phyloP scores from a whole-genome alignment of 2,329 filamentous ascomycete species.

The Fonsecaea pedrosoi region DNA sequence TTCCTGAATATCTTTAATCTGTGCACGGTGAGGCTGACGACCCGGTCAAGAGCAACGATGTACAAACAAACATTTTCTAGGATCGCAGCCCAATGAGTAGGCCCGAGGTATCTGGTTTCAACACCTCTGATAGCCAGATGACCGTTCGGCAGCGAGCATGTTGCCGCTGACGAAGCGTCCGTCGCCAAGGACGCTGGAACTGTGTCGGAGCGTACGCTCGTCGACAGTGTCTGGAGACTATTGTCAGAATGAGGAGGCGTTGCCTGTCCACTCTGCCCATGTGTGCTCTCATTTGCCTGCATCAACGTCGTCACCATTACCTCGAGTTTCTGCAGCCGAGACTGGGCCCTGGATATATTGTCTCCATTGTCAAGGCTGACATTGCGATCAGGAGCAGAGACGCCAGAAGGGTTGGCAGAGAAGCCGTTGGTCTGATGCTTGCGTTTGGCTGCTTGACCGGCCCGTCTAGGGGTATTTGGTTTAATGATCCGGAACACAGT shows the following conservation, averaged over 20 bases:
- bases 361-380: neutral
- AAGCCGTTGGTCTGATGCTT: constrained; percentile 3
- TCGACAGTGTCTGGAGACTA: neutral
- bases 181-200: neutral
- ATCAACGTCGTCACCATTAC: constrained; percentile 22
- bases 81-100: constrained; percentile 51
- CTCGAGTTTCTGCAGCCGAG: constrained; percentile 22
- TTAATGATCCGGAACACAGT: constrained; percentile 21
- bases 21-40: constrained; percentile 1
- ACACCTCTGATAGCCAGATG: constrained; percentile 15
- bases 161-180: neutral
- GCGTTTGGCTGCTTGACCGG: constrained; percentile 1
- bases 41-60: neutral
- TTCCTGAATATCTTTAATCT: constrained; percentile 27
- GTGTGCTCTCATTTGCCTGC: constrained; percentile 5
- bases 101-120: constrained; percentile 45
- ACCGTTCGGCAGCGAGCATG: constrained; percentile 4
- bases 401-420: neutral
- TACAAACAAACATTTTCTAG: constrained; percentile 42
- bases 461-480: neutral
- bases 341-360: constrained; percentile 24
- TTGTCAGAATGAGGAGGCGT: neutral
- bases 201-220: neutral
- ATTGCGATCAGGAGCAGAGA: neutral
- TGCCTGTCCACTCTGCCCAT: neutral